Conservation (phyloP, 179 eudicot genomes). For the Silene vulgaris region DNA sequence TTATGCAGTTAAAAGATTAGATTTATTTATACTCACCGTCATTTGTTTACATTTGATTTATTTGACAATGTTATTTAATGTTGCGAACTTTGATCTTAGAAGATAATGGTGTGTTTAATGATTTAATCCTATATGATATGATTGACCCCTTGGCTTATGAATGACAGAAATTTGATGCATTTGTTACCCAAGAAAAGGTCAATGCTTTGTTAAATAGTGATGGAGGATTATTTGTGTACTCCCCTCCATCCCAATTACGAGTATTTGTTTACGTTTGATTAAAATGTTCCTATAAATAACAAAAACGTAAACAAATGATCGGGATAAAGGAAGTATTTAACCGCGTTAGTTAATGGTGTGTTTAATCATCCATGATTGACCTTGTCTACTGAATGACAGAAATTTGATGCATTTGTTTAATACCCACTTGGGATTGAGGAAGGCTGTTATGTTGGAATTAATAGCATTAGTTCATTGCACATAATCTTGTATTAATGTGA, state of each 20-base stretch:
- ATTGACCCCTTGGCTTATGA: too few species aligned
- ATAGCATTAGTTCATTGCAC: conserved; percentile 8
- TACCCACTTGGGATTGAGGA: conserved; percentile 2
- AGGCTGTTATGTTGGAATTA: not conserved
- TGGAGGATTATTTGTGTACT: too few species aligned
- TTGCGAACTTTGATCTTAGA: too few species aligned
- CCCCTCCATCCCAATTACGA: too few species aligned
- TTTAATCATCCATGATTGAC: conserved; percentile 20
- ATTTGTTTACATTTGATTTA: too few species aligned
- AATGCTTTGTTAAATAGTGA: not conserved
- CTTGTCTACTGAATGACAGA: conserved; percentile 7
- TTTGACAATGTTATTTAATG: too few species aligned
- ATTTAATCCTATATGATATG: too few species aligned
- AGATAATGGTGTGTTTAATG: too few species aligned
- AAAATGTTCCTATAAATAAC: not conserved
- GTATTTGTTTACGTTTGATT: not conserved
- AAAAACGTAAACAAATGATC: not conserved
- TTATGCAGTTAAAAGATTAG: too few species aligned
- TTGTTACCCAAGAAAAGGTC: not conserved
- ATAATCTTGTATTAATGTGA: not conserved
- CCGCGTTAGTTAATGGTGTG: not conserved
- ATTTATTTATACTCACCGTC: too few species aligned
- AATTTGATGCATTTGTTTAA: conserved; percentile 11
- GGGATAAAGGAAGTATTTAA: too few species aligned
- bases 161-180: not conserved